Base-by-base conservation (phyloP, 306 rosid species). In the Boehmeria nivea region DNA sequence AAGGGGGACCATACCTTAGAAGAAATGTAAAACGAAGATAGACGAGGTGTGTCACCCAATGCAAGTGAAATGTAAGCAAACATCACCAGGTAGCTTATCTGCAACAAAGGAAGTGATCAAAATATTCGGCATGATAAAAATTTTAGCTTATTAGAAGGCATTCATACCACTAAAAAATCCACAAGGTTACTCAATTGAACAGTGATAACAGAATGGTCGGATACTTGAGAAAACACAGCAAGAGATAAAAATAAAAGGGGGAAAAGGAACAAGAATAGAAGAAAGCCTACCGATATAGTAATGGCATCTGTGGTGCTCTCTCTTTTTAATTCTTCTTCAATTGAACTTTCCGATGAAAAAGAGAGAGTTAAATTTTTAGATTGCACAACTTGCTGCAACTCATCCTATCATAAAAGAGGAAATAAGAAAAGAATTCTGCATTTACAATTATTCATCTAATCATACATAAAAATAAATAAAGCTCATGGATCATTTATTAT, bases 21-120 rank as follows among this genome's bases (percentile, higher is more conserved):
- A 18, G 96, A 85, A 71, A 87, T 76, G 61, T 75, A 91, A 76
- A 91, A 91, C 62, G 86, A 78, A 53, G 85, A 69, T 50, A 54
- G 43, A 19, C 61, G 80, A 31, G 88, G 95, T 28, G 82, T 78
- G 70, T 91, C 95, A 31, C 99, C 99, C 78, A 91, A 70, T 67
- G 99, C 79, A 75, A 91, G 93, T 72, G 99, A 91, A 59, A 91
- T 87, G 66, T 91, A 91, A 39, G 95, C 96, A 64, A 87, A 91
- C 96, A 91, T 91, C 74, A 91, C 99, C 39, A 91, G 83, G 65
- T 91, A 91, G 84, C 99, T 91, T 74, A 91, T 80, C 99, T 91
- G 87, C 89, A 81, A 65, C 24, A 57, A 63, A 57, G 17, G 27
- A 28, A 2, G 18, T 36, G 49, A 40, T 31, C 18, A 55, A 18